Conservation (phyloP, 2,329 filamentous ascomycete species). For the Aspergillus intermedius region DNA sequence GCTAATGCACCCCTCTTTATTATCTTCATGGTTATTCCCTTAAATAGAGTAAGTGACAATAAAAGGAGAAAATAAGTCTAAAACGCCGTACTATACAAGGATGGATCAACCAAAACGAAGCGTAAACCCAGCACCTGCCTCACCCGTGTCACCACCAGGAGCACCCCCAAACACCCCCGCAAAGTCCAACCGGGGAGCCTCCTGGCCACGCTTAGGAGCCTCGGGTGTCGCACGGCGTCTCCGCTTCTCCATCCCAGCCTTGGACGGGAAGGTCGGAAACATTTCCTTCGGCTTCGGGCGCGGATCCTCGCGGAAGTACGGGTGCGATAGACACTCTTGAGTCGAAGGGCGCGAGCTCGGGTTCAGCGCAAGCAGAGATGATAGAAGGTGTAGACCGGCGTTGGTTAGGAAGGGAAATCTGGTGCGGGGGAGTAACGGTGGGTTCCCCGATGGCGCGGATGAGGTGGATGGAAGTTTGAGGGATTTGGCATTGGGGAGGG, state of each 20-base stretch:
- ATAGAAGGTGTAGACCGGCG: slow-evolving; percentile 65
- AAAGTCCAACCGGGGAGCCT: slow-evolving; percentile 59
- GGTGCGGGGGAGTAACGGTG: slow-evolving; percentile 56
- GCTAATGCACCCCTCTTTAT: background rate
- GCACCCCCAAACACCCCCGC: slow-evolving; percentile 64
- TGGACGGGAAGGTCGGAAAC: slow-evolving; percentile 96
- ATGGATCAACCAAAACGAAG: slow-evolving; percentile 49
- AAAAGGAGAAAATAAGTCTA: background rate
- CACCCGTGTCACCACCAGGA: slow-evolving; percentile 58
- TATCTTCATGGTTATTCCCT: too few species aligned
- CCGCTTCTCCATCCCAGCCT: slow-evolving; percentile 82
- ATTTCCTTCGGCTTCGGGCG: slow-evolving; percentile 82
- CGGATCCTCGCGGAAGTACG: slow-evolving; percentile 84
- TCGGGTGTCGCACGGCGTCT: slow-evolving; percentile 67
- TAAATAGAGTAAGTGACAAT: background rate
- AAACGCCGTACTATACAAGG: slow-evolving; percentile 12
- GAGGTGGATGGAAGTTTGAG: slow-evolving; percentile 57
- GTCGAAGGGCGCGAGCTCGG: slow-evolving; percentile 66
- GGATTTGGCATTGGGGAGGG: slow-evolving; percentile 77
- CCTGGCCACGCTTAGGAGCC: slow-evolving; percentile 72
- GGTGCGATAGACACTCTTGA: slow-evolving; percentile 65
- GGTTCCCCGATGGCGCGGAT: slow-evolving; percentile 29
- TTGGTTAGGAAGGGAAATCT: slow-evolving; percentile 76
- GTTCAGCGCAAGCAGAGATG: slow-evolving; percentile 65
- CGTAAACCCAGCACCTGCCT: slow-evolving; percentile 50